Conservation (phyloP, 768 basidiomycete genomes). For the Hysterangium stoloniferum region DNA sequence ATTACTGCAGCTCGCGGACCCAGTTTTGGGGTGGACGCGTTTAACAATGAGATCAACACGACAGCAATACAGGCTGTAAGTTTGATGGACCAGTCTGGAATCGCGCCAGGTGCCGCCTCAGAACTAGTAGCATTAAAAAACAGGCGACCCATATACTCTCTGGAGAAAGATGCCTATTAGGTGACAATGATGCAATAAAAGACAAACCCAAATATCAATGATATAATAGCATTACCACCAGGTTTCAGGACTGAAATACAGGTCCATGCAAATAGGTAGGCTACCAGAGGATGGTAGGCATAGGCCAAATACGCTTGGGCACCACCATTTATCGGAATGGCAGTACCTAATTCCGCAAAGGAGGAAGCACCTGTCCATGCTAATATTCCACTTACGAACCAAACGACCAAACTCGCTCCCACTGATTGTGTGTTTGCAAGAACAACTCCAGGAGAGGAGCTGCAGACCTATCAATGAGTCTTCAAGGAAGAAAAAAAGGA, state of each 20-base stretch:
- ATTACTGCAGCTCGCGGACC: conserved; percentile 78
- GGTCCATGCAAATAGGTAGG: conserved; percentile 94
- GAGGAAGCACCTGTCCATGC: conserved; percentile 96
- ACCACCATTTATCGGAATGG: conserved; percentile 71
- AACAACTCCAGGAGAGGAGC: conserved; percentile 89
- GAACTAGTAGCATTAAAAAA: conserved; percentile 69
- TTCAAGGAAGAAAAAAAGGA: background rate
- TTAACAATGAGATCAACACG: conserved; percentile 63
- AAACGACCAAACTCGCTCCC: conserved; percentile 81
- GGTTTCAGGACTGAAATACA: conserved; percentile 85
- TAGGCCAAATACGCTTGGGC: conserved; percentile 83
- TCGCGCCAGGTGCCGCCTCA: conserved; percentile 64
- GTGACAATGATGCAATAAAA: conserved; percentile 9
- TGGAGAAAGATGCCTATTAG: conserved; percentile 5
- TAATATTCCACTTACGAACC: conserved; percentile 75
- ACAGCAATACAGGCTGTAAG: conserved; percentile 73
- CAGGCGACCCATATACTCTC: conserved; percentile 86
- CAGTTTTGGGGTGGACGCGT: conserved; percentile 66
- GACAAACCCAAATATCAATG: conserved; percentile 63
- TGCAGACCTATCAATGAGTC: conserved; percentile 21
- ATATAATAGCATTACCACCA: conserved; percentile 79
- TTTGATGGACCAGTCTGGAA: conserved; percentile 91
- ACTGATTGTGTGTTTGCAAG: conserved; percentile 84
- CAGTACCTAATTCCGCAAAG: conserved; percentile 86
- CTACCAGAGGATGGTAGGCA: conserved; percentile 77